Evolutionary conservation across 768 basidiomycete species (phyloP).

Genomic region (Mrakia hoshinonis): DNA sequence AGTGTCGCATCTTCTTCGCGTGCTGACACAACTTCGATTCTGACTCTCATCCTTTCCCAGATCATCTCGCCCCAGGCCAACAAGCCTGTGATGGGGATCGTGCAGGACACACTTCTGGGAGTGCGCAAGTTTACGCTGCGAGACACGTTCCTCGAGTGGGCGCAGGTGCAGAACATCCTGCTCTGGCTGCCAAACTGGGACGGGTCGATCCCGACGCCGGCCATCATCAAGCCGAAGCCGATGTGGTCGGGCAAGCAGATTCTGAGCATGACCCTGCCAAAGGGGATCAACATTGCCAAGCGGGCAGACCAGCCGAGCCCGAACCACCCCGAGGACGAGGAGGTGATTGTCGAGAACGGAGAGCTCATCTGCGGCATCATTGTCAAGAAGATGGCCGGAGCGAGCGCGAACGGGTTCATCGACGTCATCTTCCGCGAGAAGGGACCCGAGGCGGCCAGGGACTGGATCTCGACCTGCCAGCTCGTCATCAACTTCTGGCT

Average conservation of each 20-base stretch:
- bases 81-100: conserved; percentile 99
- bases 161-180: conserved; percentile 89
- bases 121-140: conserved; percentile 94
- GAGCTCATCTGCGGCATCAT: conserved; percentile 91
- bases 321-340: conserved; percentile 77
- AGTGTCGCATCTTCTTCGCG: not conserved
- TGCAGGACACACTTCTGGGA: conserved; percentile 96
- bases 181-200: conserved; percentile 99
- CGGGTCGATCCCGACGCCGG: conserved; percentile 79
- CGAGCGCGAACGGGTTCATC: conserved; percentile 76
- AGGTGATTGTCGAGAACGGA: conserved; percentile 92
- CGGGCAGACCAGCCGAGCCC: conserved; percentile 62
- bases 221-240: conserved; percentile 91
- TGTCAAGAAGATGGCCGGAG: conserved; percentile 98
- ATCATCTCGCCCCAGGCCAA: conserved; percentile 99
- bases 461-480: conserved; percentile 87
- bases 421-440: conserved; percentile 97
- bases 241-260: conserved; percentile 98
- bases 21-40: not conserved
- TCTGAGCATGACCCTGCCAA: conserved; percentile 79
- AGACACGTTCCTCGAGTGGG: conserved; percentile 92
- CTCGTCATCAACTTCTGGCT: conserved; percentile 97
- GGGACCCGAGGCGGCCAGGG: conserved; percentile 80
- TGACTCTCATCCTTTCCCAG: conserved; percentile 43
- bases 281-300: conserved; percentile 69